These are phyloP conservation scores for Plasmodium yoelii DNA, from an alignment of 169 alveolate species.

Conservation along the genomic window DNA sequence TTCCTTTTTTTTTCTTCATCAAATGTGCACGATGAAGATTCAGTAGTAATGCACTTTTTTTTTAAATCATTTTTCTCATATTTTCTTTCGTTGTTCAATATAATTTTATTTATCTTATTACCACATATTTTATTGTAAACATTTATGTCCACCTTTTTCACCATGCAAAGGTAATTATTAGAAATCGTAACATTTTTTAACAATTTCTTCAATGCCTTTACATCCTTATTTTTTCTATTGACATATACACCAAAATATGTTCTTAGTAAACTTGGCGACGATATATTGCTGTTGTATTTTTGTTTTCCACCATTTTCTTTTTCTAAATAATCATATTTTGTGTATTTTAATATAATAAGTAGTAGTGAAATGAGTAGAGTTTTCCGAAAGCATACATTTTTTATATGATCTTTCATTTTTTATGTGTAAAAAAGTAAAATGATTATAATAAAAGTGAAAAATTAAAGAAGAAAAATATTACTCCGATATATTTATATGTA, in stretches of 20 bases:
- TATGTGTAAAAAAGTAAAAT: no score
- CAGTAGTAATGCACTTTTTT: neutral
- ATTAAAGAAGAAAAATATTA: no score
- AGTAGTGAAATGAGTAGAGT: neutral
- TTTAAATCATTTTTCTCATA: no score
- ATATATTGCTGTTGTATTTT: neutral
- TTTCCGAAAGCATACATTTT: neutral
- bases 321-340: neutral
- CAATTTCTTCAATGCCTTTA: no score
- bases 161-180: no score
- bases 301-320: neutral
- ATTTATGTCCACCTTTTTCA: no score
- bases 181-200: no score
- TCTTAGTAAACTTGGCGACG: neutral
- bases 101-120: no score
- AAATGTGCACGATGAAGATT: neutral
- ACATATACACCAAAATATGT: neutral
- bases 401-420: neutral
- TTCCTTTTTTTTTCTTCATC: neutral
- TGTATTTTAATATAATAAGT: neutral
- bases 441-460: no score
- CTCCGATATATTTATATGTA: no score
- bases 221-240: neutral
- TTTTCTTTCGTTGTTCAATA: no score
- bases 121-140: no score